Evolutionary conservation across 2,329 filamentous ascomycete genomes (phyloP).

Genomic region (Trichoderma sp.): DNA sequence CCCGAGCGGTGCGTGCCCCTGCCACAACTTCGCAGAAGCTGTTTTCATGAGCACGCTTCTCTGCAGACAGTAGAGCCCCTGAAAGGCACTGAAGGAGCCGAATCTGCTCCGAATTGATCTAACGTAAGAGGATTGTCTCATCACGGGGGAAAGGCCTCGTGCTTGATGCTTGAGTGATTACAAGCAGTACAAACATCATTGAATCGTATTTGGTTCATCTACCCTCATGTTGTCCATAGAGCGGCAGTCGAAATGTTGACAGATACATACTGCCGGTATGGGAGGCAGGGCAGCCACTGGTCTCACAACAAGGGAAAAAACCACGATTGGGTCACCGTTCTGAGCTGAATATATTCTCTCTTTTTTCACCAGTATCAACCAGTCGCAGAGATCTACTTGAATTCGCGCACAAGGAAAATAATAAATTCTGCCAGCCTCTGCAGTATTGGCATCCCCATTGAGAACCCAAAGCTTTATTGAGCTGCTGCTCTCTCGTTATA

Average conservation of each 20-base stretch:
- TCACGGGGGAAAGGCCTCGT: not conserved
- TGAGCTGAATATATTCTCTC: not conserved
- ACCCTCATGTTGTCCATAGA: not conserved
- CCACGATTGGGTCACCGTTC: not conserved
- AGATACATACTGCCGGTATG: not conserved
- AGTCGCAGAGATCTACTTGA: too few relatives aligned
- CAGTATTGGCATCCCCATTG: not conserved
- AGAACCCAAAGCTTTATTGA: not conserved
- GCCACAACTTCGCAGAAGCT: not conserved
- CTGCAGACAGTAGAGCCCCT: not conserved
- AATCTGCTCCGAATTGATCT: too few relatives aligned
- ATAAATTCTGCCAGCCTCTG: not conserved
- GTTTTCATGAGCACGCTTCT: not conserved
- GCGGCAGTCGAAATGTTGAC: not conserved
- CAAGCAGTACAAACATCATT: not conserved
- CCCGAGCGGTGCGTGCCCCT: not conserved
- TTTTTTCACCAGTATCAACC: not conserved
- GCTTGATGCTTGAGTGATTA: not conserved
- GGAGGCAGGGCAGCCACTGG: not conserved
- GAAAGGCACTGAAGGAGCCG: not conserved
- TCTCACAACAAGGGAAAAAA: not conserved
- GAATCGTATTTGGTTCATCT: not conserved
- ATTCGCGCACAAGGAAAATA: not conserved
- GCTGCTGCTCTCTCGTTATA: not conserved
- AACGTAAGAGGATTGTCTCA: not conserved